phyloP scores from a whole-genome alignment of 2,329 filamentous ascomycete species.

The Diaporthe sp. region DNA sequence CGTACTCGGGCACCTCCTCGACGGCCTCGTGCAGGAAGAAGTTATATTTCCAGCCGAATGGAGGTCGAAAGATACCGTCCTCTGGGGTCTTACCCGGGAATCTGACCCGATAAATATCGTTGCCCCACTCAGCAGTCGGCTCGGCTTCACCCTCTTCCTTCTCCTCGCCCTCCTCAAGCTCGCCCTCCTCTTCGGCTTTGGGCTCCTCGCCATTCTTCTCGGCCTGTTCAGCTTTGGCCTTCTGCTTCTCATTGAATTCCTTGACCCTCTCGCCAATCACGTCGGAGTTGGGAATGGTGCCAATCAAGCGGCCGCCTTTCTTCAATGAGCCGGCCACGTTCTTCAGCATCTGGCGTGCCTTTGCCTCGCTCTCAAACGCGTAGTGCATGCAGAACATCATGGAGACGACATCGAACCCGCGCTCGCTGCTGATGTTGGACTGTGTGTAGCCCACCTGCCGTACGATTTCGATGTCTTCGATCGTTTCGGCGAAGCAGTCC shows the following conservation, averaged over 20 bases:
- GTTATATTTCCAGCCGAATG: conserved; percentile 98
- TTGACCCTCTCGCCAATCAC: conserved; percentile 85
- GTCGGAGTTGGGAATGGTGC: conserved; percentile 97
- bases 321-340: conserved; percentile 93
- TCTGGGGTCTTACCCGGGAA: conserved; percentile 87
- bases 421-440: conserved; percentile 77
- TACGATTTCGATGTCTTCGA: conserved; percentile 86
- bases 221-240: conserved; percentile 54
- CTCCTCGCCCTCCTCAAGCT: conserved; percentile 61
- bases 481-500: conserved; percentile 89
- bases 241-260: conserved; percentile 75
- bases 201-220: conserved; percentile 54
- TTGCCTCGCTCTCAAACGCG: conserved; percentile 92
- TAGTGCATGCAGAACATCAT: conserved; percentile 99
- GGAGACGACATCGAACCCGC: conserved; percentile 94
- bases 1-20: conserved; percentile 95
- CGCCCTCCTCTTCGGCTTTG: conserved; percentile 58
- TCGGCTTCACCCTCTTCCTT: conserved; percentile 73
- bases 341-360: conserved; percentile 90
- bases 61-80: conserved; percentile 92
- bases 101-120: conserved; percentile 90
- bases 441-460: conserved; percentile 89
- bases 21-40: conserved; percentile 97
- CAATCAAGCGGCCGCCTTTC: conserved; percentile 94
- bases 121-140: conserved; percentile 86